A percentile compares a stretch with the other conserved stretches of the same genome.
phyloP scores from a whole-genome alignment of 495 filamentous ascomycete genomes.

The Letharia columbiana region DNA sequence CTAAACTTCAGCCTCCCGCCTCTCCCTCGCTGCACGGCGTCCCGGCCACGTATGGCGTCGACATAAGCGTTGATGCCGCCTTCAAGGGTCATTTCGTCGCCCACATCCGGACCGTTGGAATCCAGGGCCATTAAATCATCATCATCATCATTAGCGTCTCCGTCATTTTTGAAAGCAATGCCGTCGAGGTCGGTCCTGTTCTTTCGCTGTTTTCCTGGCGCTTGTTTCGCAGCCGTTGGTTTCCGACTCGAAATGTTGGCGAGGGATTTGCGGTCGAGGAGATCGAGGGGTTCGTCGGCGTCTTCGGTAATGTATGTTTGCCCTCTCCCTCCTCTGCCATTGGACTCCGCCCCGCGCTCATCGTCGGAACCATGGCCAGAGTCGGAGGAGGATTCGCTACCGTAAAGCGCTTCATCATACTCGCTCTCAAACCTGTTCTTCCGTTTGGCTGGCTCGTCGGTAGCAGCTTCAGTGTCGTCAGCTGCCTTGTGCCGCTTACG shows the following conservation, averaged over 20 bases:
- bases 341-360: constrained; percentile 28
- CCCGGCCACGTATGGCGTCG: constrained; percentile 74
- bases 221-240: constrained; percentile 46
- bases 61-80: constrained; percentile 85
- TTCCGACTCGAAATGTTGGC: constrained; percentile 90
- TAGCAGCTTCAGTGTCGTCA: constrained; percentile 26
- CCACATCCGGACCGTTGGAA: constrained; percentile 3
- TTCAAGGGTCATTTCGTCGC: constrained; percentile 34
- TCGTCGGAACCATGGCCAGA: constrained; percentile 52
- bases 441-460: constrained; percentile 29
- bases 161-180: constrained; percentile 64
- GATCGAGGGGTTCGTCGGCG: constrained; percentile 86
- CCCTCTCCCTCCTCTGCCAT: constrained; percentile 46
- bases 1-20: constrained; percentile 83
- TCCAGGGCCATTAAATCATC: constrained; percentile 25
- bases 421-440: constrained; percentile 71
- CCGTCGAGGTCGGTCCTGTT: constrained; percentile 66
- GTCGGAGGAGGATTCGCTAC: constrained; percentile 61
- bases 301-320: constrained; percentile 85
- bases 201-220: constrained; percentile 39
- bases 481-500: constrained; percentile 66
- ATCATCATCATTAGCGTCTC: constrained; percentile 42
- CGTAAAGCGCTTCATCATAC: constrained; percentile 91
- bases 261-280: constrained; percentile 78
- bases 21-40: constrained; percentile 71